Conservation (phyloP, 75 land plant genomes). For the Pinus taeda region DNA sequence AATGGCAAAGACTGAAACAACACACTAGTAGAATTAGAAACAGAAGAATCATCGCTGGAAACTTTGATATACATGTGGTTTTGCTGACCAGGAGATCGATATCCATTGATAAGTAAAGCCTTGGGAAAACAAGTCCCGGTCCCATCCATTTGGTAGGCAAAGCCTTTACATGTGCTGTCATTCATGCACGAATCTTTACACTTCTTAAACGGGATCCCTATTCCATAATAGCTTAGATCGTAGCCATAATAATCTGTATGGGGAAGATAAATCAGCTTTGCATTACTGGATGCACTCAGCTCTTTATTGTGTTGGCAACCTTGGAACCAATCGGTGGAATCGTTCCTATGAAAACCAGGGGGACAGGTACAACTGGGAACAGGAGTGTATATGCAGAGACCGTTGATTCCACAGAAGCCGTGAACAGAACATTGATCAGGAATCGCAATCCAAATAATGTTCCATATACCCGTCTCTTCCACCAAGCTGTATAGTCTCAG, state of each 20-base stretch:
- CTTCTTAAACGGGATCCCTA: conserved; percentile 2
- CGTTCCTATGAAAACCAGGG: conserved; percentile 23
- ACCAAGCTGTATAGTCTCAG: conserved; percentile 48
- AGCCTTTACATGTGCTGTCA: conserved; percentile 26
- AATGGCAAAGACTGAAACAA: too few relatives aligned
- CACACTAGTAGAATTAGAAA: background rate
- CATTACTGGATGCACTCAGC: background rate
- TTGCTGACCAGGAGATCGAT: conserved; percentile 1
- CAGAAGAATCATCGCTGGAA: background rate
- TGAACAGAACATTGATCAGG: conserved; percentile 24
- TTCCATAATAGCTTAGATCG: conserved; percentile 16
- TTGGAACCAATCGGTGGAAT: conserved; percentile 27
- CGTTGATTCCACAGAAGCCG: conserved; percentile 51
- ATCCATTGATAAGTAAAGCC: conserved; percentile 29
- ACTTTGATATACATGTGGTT: conserved; percentile 26
- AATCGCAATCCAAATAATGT: conserved; percentile 42
- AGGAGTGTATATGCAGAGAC: conserved; percentile 32
- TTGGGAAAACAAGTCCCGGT: conserved; percentile 32
- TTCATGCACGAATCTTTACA: conserved; percentile 27
- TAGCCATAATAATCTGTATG: conserved; percentile 39
- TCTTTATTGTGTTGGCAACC: conserved; percentile 42
- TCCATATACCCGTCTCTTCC: conserved; percentile 14
- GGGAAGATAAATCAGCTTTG: conserved; percentile 20
- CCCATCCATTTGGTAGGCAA: conserved; percentile 22
- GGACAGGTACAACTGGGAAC: conserved; percentile 40